Evolutionary conservation across 352 stramenopile species (phyloP), one percentile per base, ranked within the genome.

Genomic region (Salisapilia sapeloensis): DNA sequence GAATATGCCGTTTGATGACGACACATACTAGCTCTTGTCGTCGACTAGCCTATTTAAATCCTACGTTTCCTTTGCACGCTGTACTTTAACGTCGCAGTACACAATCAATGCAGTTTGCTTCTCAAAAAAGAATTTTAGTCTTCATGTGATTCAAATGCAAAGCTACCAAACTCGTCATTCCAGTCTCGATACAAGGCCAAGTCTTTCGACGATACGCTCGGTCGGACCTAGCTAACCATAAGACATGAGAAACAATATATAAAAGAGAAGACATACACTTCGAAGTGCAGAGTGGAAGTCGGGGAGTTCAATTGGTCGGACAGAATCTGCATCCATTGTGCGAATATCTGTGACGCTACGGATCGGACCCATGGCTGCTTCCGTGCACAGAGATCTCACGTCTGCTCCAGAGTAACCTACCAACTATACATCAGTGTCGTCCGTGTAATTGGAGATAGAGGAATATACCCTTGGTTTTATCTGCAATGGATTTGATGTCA

Each of bases 361-460:
- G 30, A 99, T 90, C 2, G 96, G 95, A 10, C 92, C 93, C 92
- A 99, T 98, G 4, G 94, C 90, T 18, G 95, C 96, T 44, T 99
- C 94, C 0, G 74, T 95, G 45, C 91, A 98, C 15, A 99, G 55
- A n/a, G 86, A 76, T 23, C 90, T 90, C 15, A 99, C 67, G 56
- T 99, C 96, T 7, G 95, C 93, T 31, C 95, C 95, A 36, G 87
- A 98, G 56, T 97, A 99, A 4, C 94, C 93, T 80, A 24, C 8
- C 16, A 25, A 10, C 15, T 28, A 22, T 24, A 42, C 15, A 18
- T 50, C 24, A 63, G 29, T 14, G 24, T 24, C 22, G 29, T 26
- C n/a, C 19, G 29, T 12, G 7, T 18, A 36, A 13, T 17, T 25
- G 4, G 11, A 36, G 9, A 7, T 8, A 27, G 28, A 24, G 3